Base-by-base conservation (phyloP, 1,284 basidiomycete genomes). In the Veloboletus limbatus region DNA sequence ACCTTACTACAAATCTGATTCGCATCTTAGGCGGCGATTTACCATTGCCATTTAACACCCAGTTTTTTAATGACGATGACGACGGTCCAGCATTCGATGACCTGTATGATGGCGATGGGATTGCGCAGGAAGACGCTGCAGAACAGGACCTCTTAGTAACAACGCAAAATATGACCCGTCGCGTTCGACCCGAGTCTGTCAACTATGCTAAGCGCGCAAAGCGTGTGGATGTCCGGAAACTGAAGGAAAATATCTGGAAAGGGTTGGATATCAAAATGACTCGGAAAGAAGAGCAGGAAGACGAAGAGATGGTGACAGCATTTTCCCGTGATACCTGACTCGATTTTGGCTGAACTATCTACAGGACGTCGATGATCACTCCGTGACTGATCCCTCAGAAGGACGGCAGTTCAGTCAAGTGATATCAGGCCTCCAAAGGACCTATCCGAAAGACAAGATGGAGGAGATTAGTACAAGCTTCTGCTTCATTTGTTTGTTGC, bases 211-310 rank as follows among this genome's bases (percentile, higher is more conserved):
- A 96, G 70, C 84, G 90, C 46, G 96, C 97, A 3, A 99, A 98
- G 73, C 77, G 95, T 34, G 95, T 99, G 22, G 97, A 99, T 63
- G 94, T 99, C 38, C 83, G 94, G 62, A 92, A 88, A 68, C 75
- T 99, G 57, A 99, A 99, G 72, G 97, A 99, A 53, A 97, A 94
- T 60, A 98, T 99, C 47, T 99, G 96, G 96, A 88, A 81, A 61
- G 89, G 90, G 6, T 70, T 98, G 30, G 85, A 88, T 56, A 89
- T 90, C 46, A 76, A 81, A n/a, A 71, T 83, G 17, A 54, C 76
- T 36, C 68, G 68, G 13, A 65, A 69, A 37, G 66, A 64, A 13
- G 70, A 69, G 4, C 63, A 70, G 10, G 73, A 75, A 11, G 74
- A 75, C 18, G 67, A 62, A 25, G 66, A 67, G 31, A 88, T 87